phyloP scores from a whole-genome alignment of 148 eudicot genomes.

The Camellia japonica region DNA sequence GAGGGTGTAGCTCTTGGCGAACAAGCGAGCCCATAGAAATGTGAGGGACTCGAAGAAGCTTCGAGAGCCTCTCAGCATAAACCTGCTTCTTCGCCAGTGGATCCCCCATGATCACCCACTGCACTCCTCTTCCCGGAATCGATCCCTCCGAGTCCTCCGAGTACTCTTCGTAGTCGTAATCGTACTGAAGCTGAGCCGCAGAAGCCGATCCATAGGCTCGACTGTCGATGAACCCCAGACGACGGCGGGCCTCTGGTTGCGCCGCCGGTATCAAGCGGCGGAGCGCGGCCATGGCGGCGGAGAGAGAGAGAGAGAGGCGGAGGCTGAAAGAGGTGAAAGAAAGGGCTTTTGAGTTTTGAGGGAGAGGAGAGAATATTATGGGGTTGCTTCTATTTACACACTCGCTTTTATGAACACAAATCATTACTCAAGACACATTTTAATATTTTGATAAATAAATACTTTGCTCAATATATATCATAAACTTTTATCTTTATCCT shows the following conservation, averaged over 20 bases:
- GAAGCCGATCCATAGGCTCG: conserved; percentile 43
- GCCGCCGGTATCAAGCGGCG: conserved; percentile 30
- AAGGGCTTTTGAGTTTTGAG: background rate
- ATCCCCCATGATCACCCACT: conserved; percentile 88
- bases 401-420: no score
- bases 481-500: no score
- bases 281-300: conserved; percentile 42
- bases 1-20: conserved; percentile 69
- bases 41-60: conserved; percentile 75
- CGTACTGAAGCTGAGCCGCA: conserved; percentile 45
- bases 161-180: conserved; percentile 25
- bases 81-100: conserved; percentile 66
- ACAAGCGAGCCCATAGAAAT: conserved; percentile 79
- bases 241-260: conserved; percentile 1
- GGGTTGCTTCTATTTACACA: no score
- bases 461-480: no score
- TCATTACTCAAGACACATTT: no score
- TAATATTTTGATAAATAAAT: no score
- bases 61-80: conserved; percentile 67
- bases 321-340: background rate
- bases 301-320: background rate
- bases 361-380: no score
- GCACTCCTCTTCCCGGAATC: conserved; percentile 61
- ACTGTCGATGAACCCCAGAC: background rate
- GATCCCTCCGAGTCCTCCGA: conserved; percentile 56